Base-by-base conservation (phyloP, 1,139 yeast species). In the Pichia sp. region DNA sequence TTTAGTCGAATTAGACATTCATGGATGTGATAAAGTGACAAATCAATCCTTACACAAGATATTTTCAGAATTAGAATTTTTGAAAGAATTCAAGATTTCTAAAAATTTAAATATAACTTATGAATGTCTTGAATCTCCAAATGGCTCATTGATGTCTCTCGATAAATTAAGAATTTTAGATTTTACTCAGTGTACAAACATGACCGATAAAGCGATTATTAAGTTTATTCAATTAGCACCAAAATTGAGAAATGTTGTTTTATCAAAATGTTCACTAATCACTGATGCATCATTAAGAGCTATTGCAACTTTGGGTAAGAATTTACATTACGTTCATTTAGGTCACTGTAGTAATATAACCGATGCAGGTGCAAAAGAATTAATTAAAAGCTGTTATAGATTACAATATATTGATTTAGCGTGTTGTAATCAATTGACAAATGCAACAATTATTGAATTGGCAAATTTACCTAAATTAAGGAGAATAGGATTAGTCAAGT, bases 261-360 rank as follows among this genome's bases (percentile, higher is more conserved):
- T 92, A 51, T 90, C 96, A 7, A 92, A 92, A 66, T 92, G 98
- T 69, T 73, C 82, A 65, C 84, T 84, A 62, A 80, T 92, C 29
- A 88, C 97, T 1, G 97, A 92, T 70, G 77, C 83, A 1, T 81
- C 95, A 2, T 71, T 92, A 40, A 73, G 82, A 51, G 82, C 89
- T 22, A 72, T 89, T 55, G 74, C 94, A 13, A 76, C 73, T 43
- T 71, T 90, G 50, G 96, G 95, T 8, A 80, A 87, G 61, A 83
- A 84, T 59, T 72, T 92, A 57, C 97, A 90, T 63, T 88, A 89
- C 59, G 75, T 92, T 48, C 98, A 92, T 68, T 75, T 92, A 55
- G 97, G 97, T 25, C 98, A 92, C 69, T 92, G 98, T 69, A 79
- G 82, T 45, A 79, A 84, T 60, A 85, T 92, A 49, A 92, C 97